Base-by-base conservation (phyloP, 306 rosid species). In the Lagenaria siceraria region DNA sequence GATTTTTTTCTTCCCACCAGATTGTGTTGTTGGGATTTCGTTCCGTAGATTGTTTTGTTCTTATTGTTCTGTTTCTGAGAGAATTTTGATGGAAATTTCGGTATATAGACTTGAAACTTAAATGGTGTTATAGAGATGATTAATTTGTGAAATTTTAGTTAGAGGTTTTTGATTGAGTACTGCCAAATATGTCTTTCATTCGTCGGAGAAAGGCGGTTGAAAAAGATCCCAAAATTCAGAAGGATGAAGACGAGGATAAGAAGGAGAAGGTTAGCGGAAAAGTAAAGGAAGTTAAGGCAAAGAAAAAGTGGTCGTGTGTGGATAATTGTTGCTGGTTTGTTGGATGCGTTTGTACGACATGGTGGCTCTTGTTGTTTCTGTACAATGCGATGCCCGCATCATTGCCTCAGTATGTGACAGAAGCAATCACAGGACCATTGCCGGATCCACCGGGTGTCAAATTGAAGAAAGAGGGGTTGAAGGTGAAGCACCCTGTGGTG, bases 281-380 rank as follows among this genome's bases (percentile, higher is more conserved):
- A 77, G 78, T 27, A 71, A 78, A 77, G 76, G 51, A 77, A 31
- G 64, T 3, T 27, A 54, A 73, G 79, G 35, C 10, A 64, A 84
- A 68, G 86, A 61, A n/a, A 6, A 86, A 59, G 62, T 92, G 93
- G 93, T 88, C 97, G 0, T 92, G 97, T 74, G 6, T 90, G 7
- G 93, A 92, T 75, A 82, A n/a, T 42, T 92, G 96, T 36, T 92
- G 93, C 43, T 92, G 97, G 97, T 84, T 87, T 10, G 82, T 92
- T 0, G 96, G 93, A 0, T 88, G 86, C 66, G 80, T 90, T 78
- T 90, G 97, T 82, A 75, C 88, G 25, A n/a, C 82, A 4, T 92
- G 97, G 96, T 90, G 97, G 96, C 33, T 90, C 12, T 54, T 92
- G 73, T 71, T 92, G 80, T 90, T 92, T 76, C 53, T 90, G 77